Evolutionary conservation across 371 early-diverging fungal species (phyloP).

Genomic region (Actinomucor elegans): DNA sequence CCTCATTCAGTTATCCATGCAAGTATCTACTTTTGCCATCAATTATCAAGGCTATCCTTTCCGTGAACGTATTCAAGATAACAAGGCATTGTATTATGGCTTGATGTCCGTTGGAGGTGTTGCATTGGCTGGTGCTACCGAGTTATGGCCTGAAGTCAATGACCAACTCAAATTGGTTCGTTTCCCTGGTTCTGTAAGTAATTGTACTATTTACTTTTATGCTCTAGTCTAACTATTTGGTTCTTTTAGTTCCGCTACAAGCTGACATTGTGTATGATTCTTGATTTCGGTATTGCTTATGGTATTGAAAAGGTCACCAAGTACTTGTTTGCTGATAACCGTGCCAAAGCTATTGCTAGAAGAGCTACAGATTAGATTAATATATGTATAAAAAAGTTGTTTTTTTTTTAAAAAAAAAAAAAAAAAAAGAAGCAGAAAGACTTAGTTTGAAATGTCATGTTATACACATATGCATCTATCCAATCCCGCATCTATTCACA

Average conservation of each 20-base stretch:
- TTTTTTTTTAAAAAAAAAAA: too few relatives aligned
- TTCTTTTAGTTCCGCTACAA: conserved; percentile 63
- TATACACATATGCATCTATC: too few relatives aligned
- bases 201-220: too few relatives aligned
- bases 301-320: conserved; percentile 63
- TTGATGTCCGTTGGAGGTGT: conserved; percentile 84
- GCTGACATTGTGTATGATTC: conserved; percentile 66
- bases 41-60: conserved; percentile 99
- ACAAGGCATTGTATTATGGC: conserved; percentile 92
- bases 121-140: conserved; percentile 87
- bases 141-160: conserved; percentile 89
- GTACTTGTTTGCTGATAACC: conserved; percentile 70
- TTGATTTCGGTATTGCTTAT: conserved; percentile 75
- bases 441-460: too few relatives aligned
- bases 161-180: conserved; percentile 88
- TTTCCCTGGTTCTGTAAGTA: conserved; percentile 79
- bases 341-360: conserved; percentile 63
- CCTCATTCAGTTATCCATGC: conserved; percentile 95
- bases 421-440: too few relatives aligned
- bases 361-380: conserved; percentile 19
- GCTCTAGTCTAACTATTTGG: too few relatives aligned
- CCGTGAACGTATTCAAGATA: conserved; percentile 96
- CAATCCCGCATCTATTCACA: too few relatives aligned
- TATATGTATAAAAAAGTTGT: not conserved
- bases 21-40: conserved; percentile 98